Conservation (phyloP, 2,329 filamentous ascomycete species). For the Colletotrichum sp. region DNA sequence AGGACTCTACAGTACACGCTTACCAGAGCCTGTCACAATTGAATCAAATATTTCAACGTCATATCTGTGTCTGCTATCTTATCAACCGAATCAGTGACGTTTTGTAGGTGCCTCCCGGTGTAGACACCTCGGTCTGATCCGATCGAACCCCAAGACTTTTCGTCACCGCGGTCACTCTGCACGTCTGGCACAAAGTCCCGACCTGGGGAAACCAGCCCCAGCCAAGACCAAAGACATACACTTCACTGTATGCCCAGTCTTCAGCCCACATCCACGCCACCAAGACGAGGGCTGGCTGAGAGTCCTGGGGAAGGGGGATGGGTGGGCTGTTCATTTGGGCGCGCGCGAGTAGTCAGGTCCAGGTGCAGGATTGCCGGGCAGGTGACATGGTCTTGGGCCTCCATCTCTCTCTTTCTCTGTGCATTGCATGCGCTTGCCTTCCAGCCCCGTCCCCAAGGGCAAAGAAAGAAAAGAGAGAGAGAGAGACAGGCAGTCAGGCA, state of each 20-base stretch:
- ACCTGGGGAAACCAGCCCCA: not conserved
- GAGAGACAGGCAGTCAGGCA: not conserved
- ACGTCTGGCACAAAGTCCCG: not conserved
- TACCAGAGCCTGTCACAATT: not conserved
- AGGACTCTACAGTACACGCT: conserved; percentile 8
- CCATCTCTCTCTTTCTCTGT: not conserved
- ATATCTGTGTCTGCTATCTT: not conserved
- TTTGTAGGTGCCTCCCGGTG: not conserved
- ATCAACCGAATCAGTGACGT: not conserved
- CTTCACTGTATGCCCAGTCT: not conserved
- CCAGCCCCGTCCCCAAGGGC: not conserved
- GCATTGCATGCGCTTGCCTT: not conserved
- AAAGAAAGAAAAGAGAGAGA: not conserved
- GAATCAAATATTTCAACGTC: not conserved
- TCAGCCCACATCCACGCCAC: not conserved
- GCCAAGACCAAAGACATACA: not conserved
- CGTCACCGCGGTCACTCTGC: not conserved
- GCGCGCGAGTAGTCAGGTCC: not conserved
- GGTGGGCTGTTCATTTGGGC: not conserved
- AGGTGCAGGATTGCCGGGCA: not conserved
- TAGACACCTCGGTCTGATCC: conserved; percentile 4
- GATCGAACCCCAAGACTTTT: not conserved
- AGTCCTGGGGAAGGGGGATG: not conserved
- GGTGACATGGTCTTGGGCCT: not conserved
- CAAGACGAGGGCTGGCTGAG: not conserved